Evolutionary conservation across 129 eudicot species (phyloP).

Genomic region (Calendula officinalis): DNA sequence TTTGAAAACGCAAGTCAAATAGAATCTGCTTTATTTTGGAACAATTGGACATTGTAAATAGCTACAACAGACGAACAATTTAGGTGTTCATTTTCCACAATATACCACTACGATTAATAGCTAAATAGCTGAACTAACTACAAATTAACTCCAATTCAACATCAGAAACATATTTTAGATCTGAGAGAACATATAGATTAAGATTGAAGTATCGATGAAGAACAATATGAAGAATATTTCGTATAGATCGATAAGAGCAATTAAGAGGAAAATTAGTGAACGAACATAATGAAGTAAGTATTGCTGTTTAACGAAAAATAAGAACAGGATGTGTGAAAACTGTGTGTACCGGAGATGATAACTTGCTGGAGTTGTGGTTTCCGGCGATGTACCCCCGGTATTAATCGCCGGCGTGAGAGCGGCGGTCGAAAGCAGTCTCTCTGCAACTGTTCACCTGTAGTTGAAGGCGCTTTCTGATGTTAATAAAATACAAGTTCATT

Average conservation of each 20-base stretch:
- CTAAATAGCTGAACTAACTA: slow-evolving; percentile 4
- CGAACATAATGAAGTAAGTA: neutral
- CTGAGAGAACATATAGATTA: too few species aligned
- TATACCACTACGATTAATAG: slow-evolving; percentile 9
- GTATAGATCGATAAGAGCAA: slow-evolving; percentile 9
- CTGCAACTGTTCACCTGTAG: slow-evolving; percentile 10
- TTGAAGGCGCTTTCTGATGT: slow-evolving; percentile 20
- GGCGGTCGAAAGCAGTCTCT: slow-evolving; percentile 8
- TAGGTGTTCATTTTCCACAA: slow-evolving; percentile 9
- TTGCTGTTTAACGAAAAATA: neutral
- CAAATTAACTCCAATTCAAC: slow-evolving; percentile 12
- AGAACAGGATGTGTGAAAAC: too few species aligned
- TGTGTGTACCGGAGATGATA: neutral
- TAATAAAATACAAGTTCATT: too few species aligned
- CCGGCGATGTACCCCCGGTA: slow-evolving; percentile 9
- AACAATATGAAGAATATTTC: too few species aligned
- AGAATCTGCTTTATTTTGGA: neutral
- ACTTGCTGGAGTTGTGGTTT: slow-evolving; percentile 9
- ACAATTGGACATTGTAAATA: neutral
- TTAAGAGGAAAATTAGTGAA: neutral
- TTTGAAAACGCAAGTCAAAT: neutral
- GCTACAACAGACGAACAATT: slow-evolving; percentile 2
- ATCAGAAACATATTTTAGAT: neutral
- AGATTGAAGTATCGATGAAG: too few species aligned
- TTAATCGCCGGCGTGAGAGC: slow-evolving; percentile 18